phyloP scores from a whole-genome alignment of 257 asterid species.

The Capsicum pubescens region DNA sequence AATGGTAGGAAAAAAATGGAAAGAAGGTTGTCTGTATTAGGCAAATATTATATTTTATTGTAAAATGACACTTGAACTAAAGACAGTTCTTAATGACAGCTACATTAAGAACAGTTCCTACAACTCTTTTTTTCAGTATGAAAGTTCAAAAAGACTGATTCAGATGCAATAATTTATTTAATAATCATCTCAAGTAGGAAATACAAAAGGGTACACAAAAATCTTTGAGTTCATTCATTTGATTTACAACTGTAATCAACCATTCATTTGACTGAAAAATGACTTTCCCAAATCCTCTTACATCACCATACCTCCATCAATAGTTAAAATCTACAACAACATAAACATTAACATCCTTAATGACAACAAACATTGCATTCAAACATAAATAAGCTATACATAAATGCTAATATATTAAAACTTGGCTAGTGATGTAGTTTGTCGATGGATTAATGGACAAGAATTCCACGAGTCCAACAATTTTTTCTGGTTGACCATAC shows the following conservation, averaged over 20 bases:
- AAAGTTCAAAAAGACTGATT: neutral
- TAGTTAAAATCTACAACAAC: slow-evolving; percentile 66
- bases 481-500: slow-evolving; percentile 58
- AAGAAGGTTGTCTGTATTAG: neutral
- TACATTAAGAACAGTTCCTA: neutral
- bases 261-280: neutral
- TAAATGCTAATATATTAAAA: slow-evolving; percentile 31
- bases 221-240: neutral
- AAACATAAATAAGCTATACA: neutral
- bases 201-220: neutral
- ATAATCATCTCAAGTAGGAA: slow-evolving; percentile 20
- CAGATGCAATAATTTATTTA: neutral
- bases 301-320: slow-evolving; percentile 99
- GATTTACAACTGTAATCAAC: neutral
- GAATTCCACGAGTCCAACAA: slow-evolving; percentile 55
- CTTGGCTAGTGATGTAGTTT: slow-evolving; percentile 94
- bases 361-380: neutral
- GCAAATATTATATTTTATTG: neutral
- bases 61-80: slow-evolving; percentile 4
- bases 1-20: neutral
- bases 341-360: slow-evolving; percentile 3
- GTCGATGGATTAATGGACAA: slow-evolving; percentile 61
- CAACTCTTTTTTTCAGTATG: neutral
- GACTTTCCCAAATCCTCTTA: slow-evolving; percentile 37
- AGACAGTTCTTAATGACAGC: neutral